Percentiles rank a stretch among this genome's conserved stretches.
Evolutionary conservation across 306 rosid species (phyloP).

Genomic region (Ormosia emarginata): DNA sequence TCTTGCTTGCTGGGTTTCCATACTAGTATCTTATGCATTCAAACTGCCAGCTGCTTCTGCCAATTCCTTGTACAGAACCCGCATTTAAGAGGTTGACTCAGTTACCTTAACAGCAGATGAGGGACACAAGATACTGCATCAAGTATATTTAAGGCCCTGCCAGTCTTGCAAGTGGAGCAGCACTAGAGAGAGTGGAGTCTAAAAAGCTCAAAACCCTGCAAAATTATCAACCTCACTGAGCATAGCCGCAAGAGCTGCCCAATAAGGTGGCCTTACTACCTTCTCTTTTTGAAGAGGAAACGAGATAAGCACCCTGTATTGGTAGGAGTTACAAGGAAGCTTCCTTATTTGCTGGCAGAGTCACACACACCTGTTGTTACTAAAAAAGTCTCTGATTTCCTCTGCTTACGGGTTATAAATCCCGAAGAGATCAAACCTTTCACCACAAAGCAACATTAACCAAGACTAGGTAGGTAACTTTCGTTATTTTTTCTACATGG

Average conservation of each 20-base stretch:
- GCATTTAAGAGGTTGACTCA: slow-evolving; percentile 26
- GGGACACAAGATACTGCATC: not conserved
- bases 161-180: slow-evolving; percentile 17
- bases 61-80: slow-evolving; percentile 23
- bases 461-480: slow-evolving; percentile 2
- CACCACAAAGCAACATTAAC: slow-evolving; percentile 17
- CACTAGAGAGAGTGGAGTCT: not conserved
- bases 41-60: slow-evolving; percentile 9
- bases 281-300: slow-evolving; percentile 13
- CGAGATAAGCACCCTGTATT: slow-evolving; percentile 13
- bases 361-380: slow-evolving; percentile 23
- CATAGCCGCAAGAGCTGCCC: slow-evolving; percentile 20
- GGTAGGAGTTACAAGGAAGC: slow-evolving; percentile 17
- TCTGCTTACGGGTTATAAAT: slow-evolving; percentile 27
- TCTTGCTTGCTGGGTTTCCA: not conserved
- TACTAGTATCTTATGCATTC: slow-evolving; percentile 5
- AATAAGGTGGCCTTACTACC: slow-evolving; percentile 23
- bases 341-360: slow-evolving; percentile 18
- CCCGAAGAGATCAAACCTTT: not conserved
- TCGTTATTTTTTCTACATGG: not conserved
- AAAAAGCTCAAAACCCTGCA: not conserved
- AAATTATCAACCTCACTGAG: not conserved
- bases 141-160: slow-evolving; percentile 10
- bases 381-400: not conserved
- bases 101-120: slow-evolving; percentile 5